Conservation (phyloP, 2,329 filamentous ascomycete species). For the Neofusicoccum cordaticola region DNA sequence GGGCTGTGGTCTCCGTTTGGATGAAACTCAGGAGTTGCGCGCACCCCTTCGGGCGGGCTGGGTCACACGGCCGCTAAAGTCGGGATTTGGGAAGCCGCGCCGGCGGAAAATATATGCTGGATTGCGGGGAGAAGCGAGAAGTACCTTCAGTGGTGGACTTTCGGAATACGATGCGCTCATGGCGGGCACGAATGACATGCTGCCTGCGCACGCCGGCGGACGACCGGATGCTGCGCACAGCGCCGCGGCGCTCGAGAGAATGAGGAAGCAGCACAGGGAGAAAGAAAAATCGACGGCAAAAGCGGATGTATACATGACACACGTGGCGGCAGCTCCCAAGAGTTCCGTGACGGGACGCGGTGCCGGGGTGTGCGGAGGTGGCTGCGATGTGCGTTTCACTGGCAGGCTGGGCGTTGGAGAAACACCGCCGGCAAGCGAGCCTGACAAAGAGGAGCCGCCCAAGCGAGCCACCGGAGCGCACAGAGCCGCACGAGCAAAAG, state of each 20-base stretch:
- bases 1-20: neutral
- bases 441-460: no score
- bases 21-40: no score
- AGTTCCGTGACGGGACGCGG: neutral
- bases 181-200: neutral
- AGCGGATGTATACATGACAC: constrained; percentile 1
- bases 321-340: neutral
- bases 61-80: no score
- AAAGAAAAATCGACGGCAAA: neutral
- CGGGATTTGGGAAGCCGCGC: no score
- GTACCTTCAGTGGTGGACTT: neutral
- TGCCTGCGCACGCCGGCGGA: neutral
- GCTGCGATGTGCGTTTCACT: neutral
- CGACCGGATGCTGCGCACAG: neutral
- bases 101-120: no score
- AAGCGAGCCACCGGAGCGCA: neutral
- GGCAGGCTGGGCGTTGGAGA: neutral
- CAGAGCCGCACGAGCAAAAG: constrained; percentile 21
- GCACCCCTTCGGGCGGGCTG: no score
- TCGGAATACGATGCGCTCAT: neutral
- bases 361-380: neutral
- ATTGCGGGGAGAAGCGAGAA: neutral
- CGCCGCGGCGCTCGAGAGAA: neutral
- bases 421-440: neutral
- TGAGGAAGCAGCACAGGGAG: neutral